Evolutionary conservation across 345 rosid genomes (phyloP).

Genomic region (Gynandropsis gynandra): DNA sequence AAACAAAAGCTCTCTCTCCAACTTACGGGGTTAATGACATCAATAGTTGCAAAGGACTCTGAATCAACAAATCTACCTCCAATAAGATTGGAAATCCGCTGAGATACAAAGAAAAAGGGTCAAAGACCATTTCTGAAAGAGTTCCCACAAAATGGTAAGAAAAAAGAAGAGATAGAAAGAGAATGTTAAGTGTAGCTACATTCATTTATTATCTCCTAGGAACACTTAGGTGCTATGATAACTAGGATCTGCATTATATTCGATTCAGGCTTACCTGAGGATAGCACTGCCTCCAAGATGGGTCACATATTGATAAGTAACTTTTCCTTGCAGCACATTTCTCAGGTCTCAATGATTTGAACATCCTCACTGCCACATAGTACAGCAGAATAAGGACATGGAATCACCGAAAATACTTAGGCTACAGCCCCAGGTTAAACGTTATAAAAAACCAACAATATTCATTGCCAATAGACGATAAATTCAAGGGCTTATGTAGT

Average conservation of each 20-base stretch:
- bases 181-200: not conserved
- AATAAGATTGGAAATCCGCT: conserved; percentile 64
- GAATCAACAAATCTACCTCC: conserved; percentile 68
- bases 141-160: not conserved
- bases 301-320: conserved; percentile 34
- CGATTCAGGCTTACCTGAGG: conserved; percentile 42
- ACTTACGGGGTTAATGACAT: conserved; percentile 71
- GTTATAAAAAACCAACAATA: not conserved
- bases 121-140: conserved; percentile 21
- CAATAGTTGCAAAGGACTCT: conserved; percentile 39
- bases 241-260: conserved; percentile 10
- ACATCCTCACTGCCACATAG: conserved; percentile 41
- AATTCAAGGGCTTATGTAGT: not conserved
- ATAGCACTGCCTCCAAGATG: conserved; percentile 44
- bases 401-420: not conserved
- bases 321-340: conserved; percentile 36
- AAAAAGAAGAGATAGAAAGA: not conserved
- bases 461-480: not conserved
- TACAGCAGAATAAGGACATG: conserved; percentile 1
- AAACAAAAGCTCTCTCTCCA: not conserved
- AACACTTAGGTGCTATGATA: not conserved
- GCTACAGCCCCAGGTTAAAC: not conserved
- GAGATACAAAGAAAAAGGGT: conserved; percentile 18
- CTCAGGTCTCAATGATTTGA: conserved; percentile 47
- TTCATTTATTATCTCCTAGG: not conserved